A percentile compares a stretch with the other conserved stretches of the same genome.
These are phyloP conservation scores for Cadophora gregata DNA, from an alignment of 2,329 filamentous ascomycete genomes.

Conservation along the genomic window DNA sequence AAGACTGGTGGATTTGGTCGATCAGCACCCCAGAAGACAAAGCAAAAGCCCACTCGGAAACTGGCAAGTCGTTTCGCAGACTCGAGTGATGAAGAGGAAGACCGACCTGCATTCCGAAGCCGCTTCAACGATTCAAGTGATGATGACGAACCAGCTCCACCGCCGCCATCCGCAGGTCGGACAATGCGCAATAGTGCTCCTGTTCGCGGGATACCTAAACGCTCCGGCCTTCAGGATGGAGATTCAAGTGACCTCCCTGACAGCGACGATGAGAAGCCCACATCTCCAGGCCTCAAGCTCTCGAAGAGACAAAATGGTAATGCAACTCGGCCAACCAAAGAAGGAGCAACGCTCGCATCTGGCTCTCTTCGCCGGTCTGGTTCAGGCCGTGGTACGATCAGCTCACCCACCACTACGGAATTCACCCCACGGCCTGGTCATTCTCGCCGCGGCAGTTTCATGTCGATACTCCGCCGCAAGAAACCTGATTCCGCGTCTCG, in stretches of 20 bases:
- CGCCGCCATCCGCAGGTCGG: constrained; percentile 21
- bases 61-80: constrained; percentile 43
- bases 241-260: constrained; percentile 66
- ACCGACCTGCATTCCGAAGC: constrained; percentile 48
- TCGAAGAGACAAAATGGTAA: constrained; percentile 30
- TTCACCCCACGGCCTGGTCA: constrained; percentile 40
- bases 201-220: constrained; percentile 57
- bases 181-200: constrained; percentile 35
- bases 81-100: constrained; percentile 45
- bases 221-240: constrained; percentile 58
- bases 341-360: constrained; percentile 36
- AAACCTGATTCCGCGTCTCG: constrained; percentile 58
- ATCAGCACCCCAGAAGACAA: constrained; percentile 29
- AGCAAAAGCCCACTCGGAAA: constrained; percentile 28
- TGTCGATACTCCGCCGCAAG: constrained; percentile 69
- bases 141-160: constrained; percentile 49
- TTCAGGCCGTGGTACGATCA: constrained; percentile 44
- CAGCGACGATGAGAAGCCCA: constrained; percentile 58
- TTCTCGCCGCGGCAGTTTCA: constrained; percentile 56
- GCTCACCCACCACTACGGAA: constrained; percentile 18
- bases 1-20: constrained; percentile 36
- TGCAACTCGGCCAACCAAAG: constrained; percentile 16
- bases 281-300: constrained; percentile 36
- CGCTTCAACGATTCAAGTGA: constrained; percentile 69
- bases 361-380: constrained; percentile 47